These are phyloP conservation scores for Monosporozyma unispora DNA, from an alignment of 805 yeast genomes.

Conservation along the genomic window DNA sequence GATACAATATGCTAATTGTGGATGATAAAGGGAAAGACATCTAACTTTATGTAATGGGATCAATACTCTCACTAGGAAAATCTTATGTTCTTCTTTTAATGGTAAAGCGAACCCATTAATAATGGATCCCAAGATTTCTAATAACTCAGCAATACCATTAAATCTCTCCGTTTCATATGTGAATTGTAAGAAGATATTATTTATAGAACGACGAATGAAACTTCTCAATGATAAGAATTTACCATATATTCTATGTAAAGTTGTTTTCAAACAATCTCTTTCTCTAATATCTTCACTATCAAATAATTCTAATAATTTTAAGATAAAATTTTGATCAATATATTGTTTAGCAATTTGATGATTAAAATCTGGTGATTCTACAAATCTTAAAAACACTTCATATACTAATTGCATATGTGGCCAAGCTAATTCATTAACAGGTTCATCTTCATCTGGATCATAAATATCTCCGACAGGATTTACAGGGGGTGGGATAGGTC, in stretches of 20 bases:
- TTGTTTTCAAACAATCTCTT: conserved; percentile 89
- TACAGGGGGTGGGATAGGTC: conserved; percentile 97
- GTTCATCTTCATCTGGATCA: conserved; percentile 99
- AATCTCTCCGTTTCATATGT: conserved; percentile 92
- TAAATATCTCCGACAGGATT: conserved; percentile 93
- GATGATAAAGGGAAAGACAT: conserved; percentile 82
- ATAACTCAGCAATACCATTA: conserved; percentile 89
- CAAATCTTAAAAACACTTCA: conserved; percentile 85
- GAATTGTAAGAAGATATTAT: conserved; percentile 86
- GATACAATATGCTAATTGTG: conserved; percentile 93
- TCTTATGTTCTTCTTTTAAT: conserved; percentile 91
- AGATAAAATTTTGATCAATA: conserved; percentile 84
- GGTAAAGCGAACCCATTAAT: conserved; percentile 98
- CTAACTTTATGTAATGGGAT: conserved; percentile 90
- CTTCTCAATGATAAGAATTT: conserved; percentile 84
- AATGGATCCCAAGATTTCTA: conserved; percentile 91
- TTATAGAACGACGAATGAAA: conserved; percentile 83
- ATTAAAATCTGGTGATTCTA: conserved; percentile 90
- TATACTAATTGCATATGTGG: conserved; percentile 97
- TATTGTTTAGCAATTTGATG: conserved; percentile 88
- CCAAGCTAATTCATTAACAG: conserved; percentile 94
- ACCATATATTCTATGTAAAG: conserved; percentile 92
- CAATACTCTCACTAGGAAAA: conserved; percentile 75
- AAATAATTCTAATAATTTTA: conserved; percentile 74
- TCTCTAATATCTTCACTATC: conserved; percentile 96